Conservation (phyloP, 2,329 filamentous ascomycete species). For the Pseudopyricularia cyperi region DNA sequence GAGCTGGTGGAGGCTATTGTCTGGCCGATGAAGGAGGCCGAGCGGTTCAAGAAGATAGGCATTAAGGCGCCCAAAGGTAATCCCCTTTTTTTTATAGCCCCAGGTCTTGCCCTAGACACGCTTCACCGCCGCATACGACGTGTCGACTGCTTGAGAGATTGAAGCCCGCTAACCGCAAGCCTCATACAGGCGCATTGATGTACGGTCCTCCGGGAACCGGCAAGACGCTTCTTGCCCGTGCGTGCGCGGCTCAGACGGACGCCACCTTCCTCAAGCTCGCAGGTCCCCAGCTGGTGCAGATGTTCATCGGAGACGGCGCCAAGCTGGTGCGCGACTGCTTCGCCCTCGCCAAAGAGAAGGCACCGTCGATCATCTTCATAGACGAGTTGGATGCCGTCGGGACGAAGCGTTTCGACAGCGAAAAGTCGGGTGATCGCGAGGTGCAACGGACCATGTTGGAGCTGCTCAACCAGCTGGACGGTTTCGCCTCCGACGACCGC, state of each 20-base stretch:
- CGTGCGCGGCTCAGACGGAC: constrained; percentile 94
- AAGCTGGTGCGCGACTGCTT: constrained; percentile 98
- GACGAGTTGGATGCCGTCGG: constrained; percentile 97
- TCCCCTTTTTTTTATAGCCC: too few species aligned
- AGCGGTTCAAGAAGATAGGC: constrained; percentile 98
- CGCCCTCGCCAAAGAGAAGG: constrained; percentile 95
- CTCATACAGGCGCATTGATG: constrained; percentile 72
- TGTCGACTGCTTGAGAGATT: too few species aligned
- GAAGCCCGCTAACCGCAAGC: constrained; percentile 2
- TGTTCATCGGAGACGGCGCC: constrained; percentile 98
- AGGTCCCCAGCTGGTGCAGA: constrained; percentile 93
- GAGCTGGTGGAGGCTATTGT: constrained; percentile 97
- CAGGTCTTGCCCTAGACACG: too few species aligned
- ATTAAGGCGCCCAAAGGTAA: constrained; percentile 98
- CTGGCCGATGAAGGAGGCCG: constrained; percentile 99
- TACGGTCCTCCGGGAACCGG: constrained; percentile 87
- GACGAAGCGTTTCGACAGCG: constrained; percentile 96
- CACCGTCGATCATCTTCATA: constrained; percentile 98
- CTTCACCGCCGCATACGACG: too few species aligned
- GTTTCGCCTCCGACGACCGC: constrained; percentile 90
- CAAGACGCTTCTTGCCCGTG: constrained; percentile 85
- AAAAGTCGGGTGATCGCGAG: constrained; percentile 95
- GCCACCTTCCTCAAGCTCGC: constrained; percentile 98
- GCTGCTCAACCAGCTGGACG: constrained; percentile 94
- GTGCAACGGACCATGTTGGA: constrained; percentile 99